Base-by-base conservation (phyloP, 352 stramenopile species). In the Phytophthora litchii region DNA sequence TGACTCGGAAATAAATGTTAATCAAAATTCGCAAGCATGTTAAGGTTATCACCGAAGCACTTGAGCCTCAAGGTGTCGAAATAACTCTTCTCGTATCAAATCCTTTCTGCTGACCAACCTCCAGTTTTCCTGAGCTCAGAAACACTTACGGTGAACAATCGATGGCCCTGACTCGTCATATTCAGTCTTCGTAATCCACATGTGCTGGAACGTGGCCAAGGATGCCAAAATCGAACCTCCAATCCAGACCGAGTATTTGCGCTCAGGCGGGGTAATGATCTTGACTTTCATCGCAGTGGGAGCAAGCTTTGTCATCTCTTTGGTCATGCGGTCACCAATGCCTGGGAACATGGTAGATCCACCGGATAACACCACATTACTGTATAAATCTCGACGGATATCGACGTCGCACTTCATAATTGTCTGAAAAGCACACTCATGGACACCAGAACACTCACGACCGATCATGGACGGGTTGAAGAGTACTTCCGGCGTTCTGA, bases 221-320 rank as follows among this genome's bases (percentile, higher is more conserved):
- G 93, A 98, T 17, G 95, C 82, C 36, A 99, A 72, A 70, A 99
- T 98, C 52, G 91, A 98, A 63, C 97, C 97, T 83, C 96, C 96
- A 78, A 99, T 98, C 96, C 96, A 99, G 11, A 98, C 94, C 29
- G 92, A 98, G 87, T 98, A 99, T 79, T 98, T 95, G 61, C 91
- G 83, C 74, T 97, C 89, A 3, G 88, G 88, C 12, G 88, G 93
- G 40, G 95, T 92, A 10, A 98, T 76, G 42, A 99, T 96, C 80
- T 98, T 98, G 73, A 99, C 93, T 76, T 98, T 98, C 80, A 98
- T 98, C 20, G 88, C 96, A 12, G 87, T 71, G 53, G 95, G 94
- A 14, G 88, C 91, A 32, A 98, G 68, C 10, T 74, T 72, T 31
- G 80, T 87, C 47, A 98, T 70, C 71, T 98, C 95, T 69, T 97